A percentile compares a stretch with the other conserved stretches of the same genome.
These are phyloP conservation scores for Hevea brasiliensis DNA, from an alignment of 345 rosid genomes.

Conservation along the genomic window DNA sequence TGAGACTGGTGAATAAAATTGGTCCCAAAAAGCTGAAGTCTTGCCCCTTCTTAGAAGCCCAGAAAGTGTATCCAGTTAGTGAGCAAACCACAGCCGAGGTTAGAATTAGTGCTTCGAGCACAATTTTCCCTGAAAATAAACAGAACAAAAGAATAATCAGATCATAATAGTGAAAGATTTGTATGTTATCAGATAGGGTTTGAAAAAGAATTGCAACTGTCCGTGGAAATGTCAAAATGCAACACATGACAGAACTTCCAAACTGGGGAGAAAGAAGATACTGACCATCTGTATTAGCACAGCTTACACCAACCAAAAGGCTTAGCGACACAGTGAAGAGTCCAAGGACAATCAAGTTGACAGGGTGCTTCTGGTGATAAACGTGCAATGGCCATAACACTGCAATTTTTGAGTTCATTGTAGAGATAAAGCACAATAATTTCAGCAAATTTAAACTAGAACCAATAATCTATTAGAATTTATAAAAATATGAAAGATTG, in stretches of 20 bases:
- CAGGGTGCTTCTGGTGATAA: conserved; percentile 92
- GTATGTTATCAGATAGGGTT: not conserved
- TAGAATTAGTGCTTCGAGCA: conserved; percentile 85
- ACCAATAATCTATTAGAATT: not conserved
- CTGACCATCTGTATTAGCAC: conserved; percentile 86
- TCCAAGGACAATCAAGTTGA: conserved; percentile 78
- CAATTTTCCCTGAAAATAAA: conserved; percentile 71
- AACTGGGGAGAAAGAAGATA: conserved; percentile 16
- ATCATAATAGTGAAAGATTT: not conserved
- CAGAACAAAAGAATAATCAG: not conserved
- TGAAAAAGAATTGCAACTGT: not conserved
- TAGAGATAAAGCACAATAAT: conserved; percentile 1
- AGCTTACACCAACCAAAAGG: conserved; percentile 80
- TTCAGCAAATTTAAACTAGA: not conserved
- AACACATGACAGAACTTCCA: not conserved
- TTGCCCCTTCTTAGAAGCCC: conserved; percentile 95
- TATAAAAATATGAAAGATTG: no score
- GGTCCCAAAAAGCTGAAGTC: conserved; percentile 94
- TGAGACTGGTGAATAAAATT: conserved; percentile 78
- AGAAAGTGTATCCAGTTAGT: conserved; percentile 90
- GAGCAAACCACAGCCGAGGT: conserved; percentile 80
- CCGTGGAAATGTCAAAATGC: not conserved
- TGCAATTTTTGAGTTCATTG: conserved; percentile 36
- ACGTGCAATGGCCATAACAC: conserved; percentile 89
- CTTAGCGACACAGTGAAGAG: conserved; percentile 84